Evolutionary conservation across 306 rosid species (phyloP), one percentile per base, ranked within the genome.

Genomic region (Argentina anserina): DNA sequence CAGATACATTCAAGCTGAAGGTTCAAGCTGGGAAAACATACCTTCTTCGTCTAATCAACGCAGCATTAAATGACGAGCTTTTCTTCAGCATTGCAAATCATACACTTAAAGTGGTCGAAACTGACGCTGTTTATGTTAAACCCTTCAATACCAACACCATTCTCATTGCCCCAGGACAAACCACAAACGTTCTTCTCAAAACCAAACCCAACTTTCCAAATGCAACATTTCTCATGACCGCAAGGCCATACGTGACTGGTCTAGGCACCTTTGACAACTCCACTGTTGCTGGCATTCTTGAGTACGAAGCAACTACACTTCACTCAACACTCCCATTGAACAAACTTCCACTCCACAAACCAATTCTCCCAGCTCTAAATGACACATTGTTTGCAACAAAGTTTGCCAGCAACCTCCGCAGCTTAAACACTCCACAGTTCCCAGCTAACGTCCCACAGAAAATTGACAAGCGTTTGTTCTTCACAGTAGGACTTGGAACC

Each of bases 21-120:
- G 94, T 86, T 45, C 80, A 83, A 76, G 69, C 74, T 0, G 87
- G 92, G 63, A 88, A 83, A 60, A 80, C 87, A 1, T 85, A 90
- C 70, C 89, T 87, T 70, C 82, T 90, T 0, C 92, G 90, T 7
- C 37, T 90, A 25, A 84, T 90, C 79, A 90, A 90, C 17, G 92
- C 89, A 0, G 92, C 92, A 41, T 85, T 90, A 5, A 83, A 90
- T 29, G 87, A 85, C 2, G 89, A 88, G 58, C 82, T 86, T 9
- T 90, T 90, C 80, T 86, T 88, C 76, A 85, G 89, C 85, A 82
- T 90, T 18, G 92, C 93, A 40, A 86, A 86, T 43, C 94, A 90
- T 70, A 85, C 80, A 8, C 85, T 90, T 37, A 83, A 53, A 46
- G 85, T 86, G 1, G 87, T 90, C 7, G 93, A 85, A 34, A 86